A percentile compares a stretch with the other conserved stretches of the same genome.
phyloP scores from a whole-genome alignment of 2,329 filamentous ascomycete genomes.

The Lizonia empirigonia region DNA sequence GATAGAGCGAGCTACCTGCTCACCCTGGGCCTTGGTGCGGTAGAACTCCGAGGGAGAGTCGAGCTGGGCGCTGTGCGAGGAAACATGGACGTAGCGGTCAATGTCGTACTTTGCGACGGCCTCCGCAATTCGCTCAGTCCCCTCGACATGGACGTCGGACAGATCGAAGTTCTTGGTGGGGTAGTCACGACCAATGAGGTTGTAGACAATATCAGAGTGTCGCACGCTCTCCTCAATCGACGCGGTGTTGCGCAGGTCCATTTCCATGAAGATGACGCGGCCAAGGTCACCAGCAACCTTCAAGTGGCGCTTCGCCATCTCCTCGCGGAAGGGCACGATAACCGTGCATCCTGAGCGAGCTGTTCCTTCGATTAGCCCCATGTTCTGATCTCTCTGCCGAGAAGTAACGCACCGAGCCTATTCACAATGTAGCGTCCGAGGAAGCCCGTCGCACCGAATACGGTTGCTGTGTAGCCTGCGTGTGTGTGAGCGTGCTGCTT shows the following conservation, averaged over 20 bases:
- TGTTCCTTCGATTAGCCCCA: slow-evolving; percentile 50
- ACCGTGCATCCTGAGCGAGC: slow-evolving; percentile 94
- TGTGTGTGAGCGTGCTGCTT: slow-evolving; percentile 39
- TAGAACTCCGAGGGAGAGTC: slow-evolving; percentile 88
- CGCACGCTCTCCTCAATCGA: slow-evolving; percentile 96
- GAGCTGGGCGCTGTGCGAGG: slow-evolving; percentile 85
- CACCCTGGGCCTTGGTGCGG: slow-evolving; percentile 85
- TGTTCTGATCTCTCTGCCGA: neutral
- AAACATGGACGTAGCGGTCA: slow-evolving; percentile 95
- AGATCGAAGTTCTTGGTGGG: slow-evolving; percentile 97
- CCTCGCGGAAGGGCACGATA: slow-evolving; percentile 90
- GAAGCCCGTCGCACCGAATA: slow-evolving; percentile 96
- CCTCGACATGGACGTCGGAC: slow-evolving; percentile 91
- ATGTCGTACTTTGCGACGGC: slow-evolving; percentile 97
- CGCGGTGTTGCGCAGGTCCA: slow-evolving; percentile 89
- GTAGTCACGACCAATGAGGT: slow-evolving; percentile 91
- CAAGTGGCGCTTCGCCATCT: slow-evolving; percentile 96
- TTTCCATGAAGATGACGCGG: slow-evolving; percentile 88
- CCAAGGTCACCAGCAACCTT: slow-evolving; percentile 96
- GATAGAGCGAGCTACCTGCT: slow-evolving; percentile 82
- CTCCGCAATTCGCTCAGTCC: slow-evolving; percentile 88
- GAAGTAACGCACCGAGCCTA: slow-evolving; percentile 70
- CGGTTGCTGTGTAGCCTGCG: slow-evolving; percentile 89
- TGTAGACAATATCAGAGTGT: slow-evolving; percentile 97
- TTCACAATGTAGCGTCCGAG: slow-evolving; percentile 98